Evolutionary conservation across 371 early-diverging fungal species (phyloP).

Genomic region (Mortierella sp.): DNA sequence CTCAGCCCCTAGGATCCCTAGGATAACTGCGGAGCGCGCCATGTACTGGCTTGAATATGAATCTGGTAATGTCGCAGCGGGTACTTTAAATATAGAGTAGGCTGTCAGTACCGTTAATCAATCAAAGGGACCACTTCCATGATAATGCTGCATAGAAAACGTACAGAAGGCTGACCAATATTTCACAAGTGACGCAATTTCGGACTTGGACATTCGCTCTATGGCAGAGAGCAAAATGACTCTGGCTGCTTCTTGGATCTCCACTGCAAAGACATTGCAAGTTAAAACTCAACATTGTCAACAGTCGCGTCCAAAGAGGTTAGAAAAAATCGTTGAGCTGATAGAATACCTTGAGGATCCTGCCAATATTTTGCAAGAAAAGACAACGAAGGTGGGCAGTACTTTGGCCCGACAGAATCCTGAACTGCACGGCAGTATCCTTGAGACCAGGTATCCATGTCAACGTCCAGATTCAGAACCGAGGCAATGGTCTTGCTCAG

Average conservation of each 20-base stretch:
- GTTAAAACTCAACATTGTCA: too few species aligned
- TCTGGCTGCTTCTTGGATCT: conserved; percentile 49
- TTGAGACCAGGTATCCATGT: conserved; percentile 27
- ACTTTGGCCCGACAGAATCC: conserved; percentile 60
- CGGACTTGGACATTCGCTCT: conserved; percentile 54
- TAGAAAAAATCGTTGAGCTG: neutral
- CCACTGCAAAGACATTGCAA: conserved; percentile 5
- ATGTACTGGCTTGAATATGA: conserved; percentile 68
- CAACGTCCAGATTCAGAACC: conserved; percentile 52
- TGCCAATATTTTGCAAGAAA: conserved; percentile 87
- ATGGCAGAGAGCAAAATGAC: conserved; percentile 34
- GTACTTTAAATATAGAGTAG: conserved; percentile 58
- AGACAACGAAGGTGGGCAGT: conserved; percentile 76
- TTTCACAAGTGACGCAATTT: conserved; percentile 60
- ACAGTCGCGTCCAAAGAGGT: too few species aligned
- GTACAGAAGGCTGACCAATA: conserved; percentile 69
- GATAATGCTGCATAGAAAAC: conserved; percentile 1
- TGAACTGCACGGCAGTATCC: conserved; percentile 61
- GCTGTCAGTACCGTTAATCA: too few species aligned
- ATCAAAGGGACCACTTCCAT: too few species aligned
- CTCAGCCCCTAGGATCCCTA: conserved; percentile 77
- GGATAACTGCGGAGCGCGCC: conserved; percentile 77
- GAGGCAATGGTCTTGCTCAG: conserved; percentile 62
- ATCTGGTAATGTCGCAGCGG: conserved; percentile 61
- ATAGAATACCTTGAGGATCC: conserved; percentile 74